Conservation (phyloP, 805 yeast genomes). For the Vanderwaltozyma tropicalis region DNA sequence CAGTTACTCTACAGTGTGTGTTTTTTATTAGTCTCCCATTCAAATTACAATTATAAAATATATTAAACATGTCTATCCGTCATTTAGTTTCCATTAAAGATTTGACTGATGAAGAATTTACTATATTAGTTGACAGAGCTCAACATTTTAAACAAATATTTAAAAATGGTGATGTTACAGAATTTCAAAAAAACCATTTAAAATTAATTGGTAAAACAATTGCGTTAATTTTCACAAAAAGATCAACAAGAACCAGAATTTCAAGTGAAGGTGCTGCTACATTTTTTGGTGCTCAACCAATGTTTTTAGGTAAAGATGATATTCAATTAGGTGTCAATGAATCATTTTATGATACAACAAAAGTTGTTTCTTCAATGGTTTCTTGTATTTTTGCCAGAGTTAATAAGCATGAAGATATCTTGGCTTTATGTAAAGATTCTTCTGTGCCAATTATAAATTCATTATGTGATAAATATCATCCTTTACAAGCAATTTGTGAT, state of each 20-base stretch:
- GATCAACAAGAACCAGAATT: constrained; percentile 92
- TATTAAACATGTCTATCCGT: constrained; percentile 28
- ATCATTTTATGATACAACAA: constrained; percentile 77
- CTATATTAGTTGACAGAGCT: constrained; percentile 64
- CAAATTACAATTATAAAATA: too few relatives aligned
- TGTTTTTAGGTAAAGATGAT: constrained; percentile 93
- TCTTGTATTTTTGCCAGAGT: constrained; percentile 97
- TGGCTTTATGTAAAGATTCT: constrained; percentile 65
- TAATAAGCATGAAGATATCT: constrained; percentile 71
- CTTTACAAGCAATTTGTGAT: constrained; percentile 92
- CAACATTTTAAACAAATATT: constrained; percentile 57
- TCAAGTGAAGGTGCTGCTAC: constrained; percentile 91
- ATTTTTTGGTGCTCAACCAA: constrained; percentile 89
- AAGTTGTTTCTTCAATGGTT: constrained; percentile 89
- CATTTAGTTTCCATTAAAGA: constrained; percentile 80
- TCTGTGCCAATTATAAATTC: constrained; percentile 89
- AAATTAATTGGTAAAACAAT: constrained; percentile 72
- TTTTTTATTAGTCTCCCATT: too few relatives aligned
- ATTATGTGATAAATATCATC: constrained; percentile 86
- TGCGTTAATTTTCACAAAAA: constrained; percentile 75
- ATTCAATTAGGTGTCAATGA: constrained; percentile 96
- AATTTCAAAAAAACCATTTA: constrained; percentile 30
- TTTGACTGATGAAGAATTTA: constrained; percentile 60
- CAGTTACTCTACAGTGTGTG: too few relatives aligned
- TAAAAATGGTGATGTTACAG: constrained; percentile 39